Evolutionary conservation across 2,329 filamentous ascomycete genomes (phyloP).

Genomic region (Diaporthe ampelina): DNA sequence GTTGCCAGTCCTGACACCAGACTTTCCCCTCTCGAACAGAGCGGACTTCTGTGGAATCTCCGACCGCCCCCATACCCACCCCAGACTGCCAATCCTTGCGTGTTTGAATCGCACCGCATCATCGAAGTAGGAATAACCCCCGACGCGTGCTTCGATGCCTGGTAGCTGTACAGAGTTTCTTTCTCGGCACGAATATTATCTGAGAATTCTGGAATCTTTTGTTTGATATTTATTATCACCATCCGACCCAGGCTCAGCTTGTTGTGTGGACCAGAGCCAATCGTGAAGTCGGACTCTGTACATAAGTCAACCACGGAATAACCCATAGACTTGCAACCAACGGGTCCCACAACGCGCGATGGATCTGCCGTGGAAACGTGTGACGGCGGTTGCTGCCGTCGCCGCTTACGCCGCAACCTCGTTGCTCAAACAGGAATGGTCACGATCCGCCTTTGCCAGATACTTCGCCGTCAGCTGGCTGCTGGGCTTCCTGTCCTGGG

Average conservation of each 20-base stretch:
- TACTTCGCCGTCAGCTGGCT: conserved; percentile 55
- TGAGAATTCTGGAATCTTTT: not conserved
- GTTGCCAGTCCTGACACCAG: not conserved
- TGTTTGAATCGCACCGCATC: not conserved
- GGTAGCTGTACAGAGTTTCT: not conserved
- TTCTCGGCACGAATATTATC: not conserved
- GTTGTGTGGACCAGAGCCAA: not conserved
- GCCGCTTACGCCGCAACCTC: conserved; percentile 51
- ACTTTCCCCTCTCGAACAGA: not conserved
- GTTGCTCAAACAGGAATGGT: conserved; percentile 48
- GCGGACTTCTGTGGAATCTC: conserved; percentile 16
- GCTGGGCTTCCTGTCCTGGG: conserved; percentile 53
- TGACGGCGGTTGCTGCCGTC: conserved; percentile 49
- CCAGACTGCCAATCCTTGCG: conserved; percentile 6
- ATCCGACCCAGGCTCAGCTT: not conserved
- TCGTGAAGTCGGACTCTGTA: not conserved
- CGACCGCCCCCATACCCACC: not conserved
- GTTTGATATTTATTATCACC: not conserved
- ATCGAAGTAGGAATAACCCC: conserved; percentile 11
- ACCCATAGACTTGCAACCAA: not conserved
- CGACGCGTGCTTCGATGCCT: not conserved
- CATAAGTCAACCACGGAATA: conserved; percentile 6
- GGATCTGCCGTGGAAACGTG: conserved; percentile 47
- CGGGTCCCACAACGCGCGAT: conserved; percentile 30
- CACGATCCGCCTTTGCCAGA: conserved; percentile 49